phyloP scores from a whole-genome alignment of 2,329 filamentous ascomycete genomes.

The Biscogniauxia marginata region DNA sequence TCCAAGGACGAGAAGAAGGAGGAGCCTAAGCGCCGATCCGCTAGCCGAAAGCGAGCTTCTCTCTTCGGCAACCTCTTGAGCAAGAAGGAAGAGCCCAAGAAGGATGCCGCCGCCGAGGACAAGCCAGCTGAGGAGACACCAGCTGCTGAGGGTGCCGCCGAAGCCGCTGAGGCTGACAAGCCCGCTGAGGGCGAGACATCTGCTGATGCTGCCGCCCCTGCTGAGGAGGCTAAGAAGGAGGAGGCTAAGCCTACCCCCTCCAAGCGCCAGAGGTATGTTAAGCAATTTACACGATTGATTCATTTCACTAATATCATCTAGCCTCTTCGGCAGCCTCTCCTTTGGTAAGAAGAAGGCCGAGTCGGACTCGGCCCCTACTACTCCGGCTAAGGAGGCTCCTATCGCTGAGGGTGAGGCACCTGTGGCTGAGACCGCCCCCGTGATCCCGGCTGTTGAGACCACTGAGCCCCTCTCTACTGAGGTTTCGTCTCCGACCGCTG shows the following conservation, averaged over 20 bases:
- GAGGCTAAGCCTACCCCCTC: slow-evolving; percentile 48
- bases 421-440: slow-evolving; percentile 53
- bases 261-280: slow-evolving; percentile 54
- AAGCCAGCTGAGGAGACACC: slow-evolving; percentile 36
- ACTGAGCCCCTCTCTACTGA: slow-evolving; percentile 56
- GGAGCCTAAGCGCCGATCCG: slow-evolving; percentile 61
- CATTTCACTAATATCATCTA: slow-evolving; percentile 22
- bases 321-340: slow-evolving; percentile 55
- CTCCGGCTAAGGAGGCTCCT: slow-evolving; percentile 42
- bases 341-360: slow-evolving; percentile 60
- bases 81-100: slow-evolving; percentile 52
- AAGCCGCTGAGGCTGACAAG: slow-evolving; percentile 35
- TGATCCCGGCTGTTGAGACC: slow-evolving; percentile 59
- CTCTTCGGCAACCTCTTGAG: slow-evolving; percentile 59
- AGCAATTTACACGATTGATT: slow-evolving; percentile 21
- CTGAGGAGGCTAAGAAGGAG: slow-evolving; percentile 36
- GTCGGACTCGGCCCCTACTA: slow-evolving; percentile 42
- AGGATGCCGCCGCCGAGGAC: slow-evolving; percentile 33
- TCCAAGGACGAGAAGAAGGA: slow-evolving; percentile 55
- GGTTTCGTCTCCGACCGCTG: slow-evolving; percentile 47
- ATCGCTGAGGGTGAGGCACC: slow-evolving; percentile 31
- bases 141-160: slow-evolving; percentile 32
- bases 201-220: slow-evolving; percentile 33
- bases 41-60: slow-evolving; percentile 64
- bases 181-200: slow-evolving; percentile 32